phyloP scores from a whole-genome alignment of 179 eudicot species.

The Amaranthus tricolor region DNA sequence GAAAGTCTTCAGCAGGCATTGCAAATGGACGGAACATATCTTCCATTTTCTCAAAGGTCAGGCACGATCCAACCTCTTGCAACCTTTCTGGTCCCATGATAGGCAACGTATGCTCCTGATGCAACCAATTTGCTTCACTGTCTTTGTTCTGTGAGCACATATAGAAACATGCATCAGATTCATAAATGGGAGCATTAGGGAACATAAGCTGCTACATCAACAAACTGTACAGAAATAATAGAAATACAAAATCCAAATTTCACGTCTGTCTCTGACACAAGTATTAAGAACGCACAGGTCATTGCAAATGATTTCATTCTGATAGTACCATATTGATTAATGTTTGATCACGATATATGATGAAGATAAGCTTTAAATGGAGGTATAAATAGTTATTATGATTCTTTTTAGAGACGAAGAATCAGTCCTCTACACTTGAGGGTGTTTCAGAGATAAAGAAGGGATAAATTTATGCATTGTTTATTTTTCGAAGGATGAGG shows the following conservation, averaged over 20 bases:
- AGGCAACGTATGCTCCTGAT: conserved; percentile 93
- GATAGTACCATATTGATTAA: no score
- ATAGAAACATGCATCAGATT: neutral
- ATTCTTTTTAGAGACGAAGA: no score
- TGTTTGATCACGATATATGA: no score
- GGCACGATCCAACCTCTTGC: conserved; percentile 76
- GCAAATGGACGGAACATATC: conserved; percentile 84
- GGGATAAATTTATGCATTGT: no score
- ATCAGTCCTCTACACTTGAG: no score
- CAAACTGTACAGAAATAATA: neutral
- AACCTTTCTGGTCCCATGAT: conserved; percentile 97
- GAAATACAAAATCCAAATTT: neutral
- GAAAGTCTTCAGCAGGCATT: conserved; percentile 98
- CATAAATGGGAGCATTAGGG: neutral
- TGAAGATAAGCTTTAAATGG: no score
- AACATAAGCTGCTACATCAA: neutral
- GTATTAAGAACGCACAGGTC: neutral
- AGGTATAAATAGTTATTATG: no score
- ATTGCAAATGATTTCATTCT: no score
- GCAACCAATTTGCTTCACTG: conserved; percentile 67
- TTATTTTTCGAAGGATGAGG: no score
- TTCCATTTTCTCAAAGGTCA: conserved; percentile 83
- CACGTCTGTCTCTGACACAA: neutral
- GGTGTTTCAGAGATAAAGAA: no score
- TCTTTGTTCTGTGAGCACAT: conserved; percentile 49